Evolutionary conservation across 2,329 filamentous ascomycete genomes (phyloP).

Genomic region (Xylaria sp.): DNA sequence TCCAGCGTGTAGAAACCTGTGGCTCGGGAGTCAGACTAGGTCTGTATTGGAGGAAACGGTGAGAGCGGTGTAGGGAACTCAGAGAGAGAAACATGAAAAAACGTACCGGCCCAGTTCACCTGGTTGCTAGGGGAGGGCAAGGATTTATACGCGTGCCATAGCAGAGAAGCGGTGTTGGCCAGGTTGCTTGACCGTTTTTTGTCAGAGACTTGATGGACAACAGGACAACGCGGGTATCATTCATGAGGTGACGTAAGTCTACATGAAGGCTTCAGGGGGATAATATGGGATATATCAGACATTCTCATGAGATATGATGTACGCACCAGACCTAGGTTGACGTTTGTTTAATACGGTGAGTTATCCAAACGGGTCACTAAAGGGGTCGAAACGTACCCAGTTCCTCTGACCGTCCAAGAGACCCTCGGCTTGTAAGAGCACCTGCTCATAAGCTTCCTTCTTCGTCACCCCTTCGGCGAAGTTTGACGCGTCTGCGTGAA

Average conservation of each 20-base stretch:
- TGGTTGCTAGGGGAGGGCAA: slow-evolving; percentile 58
- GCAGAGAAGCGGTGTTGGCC: slow-evolving; percentile 66
- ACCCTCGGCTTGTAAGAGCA: slow-evolving; percentile 63
- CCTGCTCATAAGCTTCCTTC: slow-evolving; percentile 66
- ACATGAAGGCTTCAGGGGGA: neutral
- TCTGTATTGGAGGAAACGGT: neutral
- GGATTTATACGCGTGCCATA: slow-evolving; percentile 77
- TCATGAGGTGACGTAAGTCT: neutral
- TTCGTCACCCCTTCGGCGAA: slow-evolving; percentile 64
- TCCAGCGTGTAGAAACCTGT: slow-evolving; percentile 70
- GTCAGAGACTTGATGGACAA: slow-evolving; percentile 1
- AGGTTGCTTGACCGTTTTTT: slow-evolving; percentile 55
- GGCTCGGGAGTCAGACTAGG: neutral
- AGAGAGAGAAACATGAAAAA: too few relatives aligned
- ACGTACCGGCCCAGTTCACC: slow-evolving; percentile 70
- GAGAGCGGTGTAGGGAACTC: neutral
- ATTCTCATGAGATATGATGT: neutral
- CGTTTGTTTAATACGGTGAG: slow-evolving; percentile 11
- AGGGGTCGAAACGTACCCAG: slow-evolving; percentile 53
- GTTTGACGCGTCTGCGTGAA: slow-evolving; percentile 74
- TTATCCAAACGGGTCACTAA: neutral
- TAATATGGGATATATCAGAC: neutral
- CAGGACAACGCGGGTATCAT: neutral
- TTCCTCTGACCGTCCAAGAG: slow-evolving; percentile 70
- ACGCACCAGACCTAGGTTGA: slow-evolving; percentile 39